Base-by-base conservation (phyloP, 1,284 basidiomycete species). In the Moniliophthora roreri region DNA sequence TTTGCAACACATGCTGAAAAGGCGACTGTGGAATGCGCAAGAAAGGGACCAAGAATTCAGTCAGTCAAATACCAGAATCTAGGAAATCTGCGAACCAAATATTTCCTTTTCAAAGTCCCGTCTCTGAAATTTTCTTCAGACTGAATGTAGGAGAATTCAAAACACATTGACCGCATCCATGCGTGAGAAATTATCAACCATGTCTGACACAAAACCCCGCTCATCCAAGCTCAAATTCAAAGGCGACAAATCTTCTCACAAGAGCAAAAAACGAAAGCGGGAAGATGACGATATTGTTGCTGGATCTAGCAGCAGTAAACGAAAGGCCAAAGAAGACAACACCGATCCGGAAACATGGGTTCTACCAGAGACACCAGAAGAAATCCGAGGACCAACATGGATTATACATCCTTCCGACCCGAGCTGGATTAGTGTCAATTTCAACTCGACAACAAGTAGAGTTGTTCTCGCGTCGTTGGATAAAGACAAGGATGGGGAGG, bases 321-420 rank as follows among this genome's bases (percentile, higher is more conserved):
- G 82, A 26, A 78, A 78, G 49, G 77, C 82, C 28, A 78, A 78
- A 49, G 79, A 84, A 48, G 82, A 87, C 58, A 80, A 85, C 36
- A 78, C 80, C 50, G 78, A 81, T 53, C 80, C 81, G 9, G 85
- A 90, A 57, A 85, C 83, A 16, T 94, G 91, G 91, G 86, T 94
- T 6, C 69, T 83, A 20, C 89, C 89, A 4, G 87, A 89, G 46
- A 78, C 76, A 54, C 73, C 86, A 36, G 76, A 74, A 48, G 85
- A 93, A 74, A 81, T 93, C 55, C 84, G 90, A 48, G 91, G 91
- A 4, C 91, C 91, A 20, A 85, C 88, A 11, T 94, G 91, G 71
- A 80, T 94, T 50, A 69, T 85, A 18, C 88, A 93, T 62, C 87
- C 89, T 32, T 86, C 85, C 16, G 87, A 90, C 60, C 82, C 88